A percentile compares a stretch with the other conserved stretches of the same genome.
These are phyloP conservation scores for Rhinocladiella similis DNA, from an alignment of 2,329 filamentous ascomycete species.

Conservation along the genomic window DNA sequence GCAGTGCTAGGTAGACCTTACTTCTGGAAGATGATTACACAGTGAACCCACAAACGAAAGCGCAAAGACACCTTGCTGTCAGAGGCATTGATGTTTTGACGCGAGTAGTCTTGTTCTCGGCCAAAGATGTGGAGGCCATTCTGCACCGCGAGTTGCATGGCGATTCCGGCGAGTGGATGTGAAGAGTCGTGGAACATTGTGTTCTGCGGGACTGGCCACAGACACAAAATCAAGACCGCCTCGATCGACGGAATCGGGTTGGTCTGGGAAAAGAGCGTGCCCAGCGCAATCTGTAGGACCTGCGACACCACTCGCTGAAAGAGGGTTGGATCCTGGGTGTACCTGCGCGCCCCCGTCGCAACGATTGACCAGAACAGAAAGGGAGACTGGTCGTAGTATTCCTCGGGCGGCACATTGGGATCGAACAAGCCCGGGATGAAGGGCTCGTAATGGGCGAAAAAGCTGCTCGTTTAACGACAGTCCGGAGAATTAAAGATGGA, in stretches of 20 bases:
- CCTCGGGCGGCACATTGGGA: slow-evolving; percentile 1
- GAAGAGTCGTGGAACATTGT: slow-evolving; percentile 10
- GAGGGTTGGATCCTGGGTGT: slow-evolving; percentile 5
- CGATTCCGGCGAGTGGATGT: slow-evolving; percentile 7
- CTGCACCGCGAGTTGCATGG: slow-evolving; percentile 14
- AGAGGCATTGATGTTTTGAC: slow-evolving; percentile 4
- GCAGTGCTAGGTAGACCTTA: neutral
- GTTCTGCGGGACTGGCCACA: slow-evolving; percentile 13
- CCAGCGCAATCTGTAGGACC: slow-evolving; percentile 6
- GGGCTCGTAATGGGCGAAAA: slow-evolving; percentile 9
- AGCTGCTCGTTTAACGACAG: neutral
- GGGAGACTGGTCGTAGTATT: slow-evolving; percentile 12
- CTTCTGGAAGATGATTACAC: slow-evolving; percentile 11
- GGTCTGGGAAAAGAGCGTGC: slow-evolving; percentile 4
- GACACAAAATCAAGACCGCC: slow-evolving; percentile 7
- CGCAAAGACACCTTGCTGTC: slow-evolving; percentile 7
- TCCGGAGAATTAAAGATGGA: too few relatives aligned
- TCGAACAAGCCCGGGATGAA: slow-evolving; percentile 28
- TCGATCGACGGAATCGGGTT: slow-evolving; percentile 9
- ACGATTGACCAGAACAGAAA: slow-evolving; percentile 17
- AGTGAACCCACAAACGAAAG: slow-evolving; percentile 14
- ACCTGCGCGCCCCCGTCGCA: slow-evolving; percentile 3
- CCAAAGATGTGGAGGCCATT: slow-evolving; percentile 14
- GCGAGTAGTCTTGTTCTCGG: slow-evolving; percentile 11
- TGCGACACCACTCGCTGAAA: slow-evolving; percentile 10